phyloP scores from a whole-genome alignment of 1,139 yeast genomes.

The Zygosaccharomyces pseudobailii region DNA sequence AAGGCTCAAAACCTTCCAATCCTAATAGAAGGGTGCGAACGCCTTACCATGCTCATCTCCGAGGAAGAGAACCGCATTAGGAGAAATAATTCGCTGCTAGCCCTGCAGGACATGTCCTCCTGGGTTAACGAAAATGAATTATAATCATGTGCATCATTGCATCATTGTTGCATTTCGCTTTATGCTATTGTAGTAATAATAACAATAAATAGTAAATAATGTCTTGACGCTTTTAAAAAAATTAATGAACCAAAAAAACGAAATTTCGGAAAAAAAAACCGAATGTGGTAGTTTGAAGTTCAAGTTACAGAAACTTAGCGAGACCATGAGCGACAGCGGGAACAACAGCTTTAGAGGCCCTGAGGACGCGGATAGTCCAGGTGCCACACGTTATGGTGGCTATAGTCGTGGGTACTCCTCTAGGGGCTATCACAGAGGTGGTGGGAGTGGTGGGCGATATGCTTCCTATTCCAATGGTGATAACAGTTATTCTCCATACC shows the following conservation, averaged over 20 bases:
- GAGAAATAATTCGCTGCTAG: conserved; percentile 47
- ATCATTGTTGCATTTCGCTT: not conserved
- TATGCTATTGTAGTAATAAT: not conserved
- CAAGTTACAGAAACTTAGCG: no score
- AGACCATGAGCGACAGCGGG: conserved; percentile 2
- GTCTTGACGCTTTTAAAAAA: not conserved
- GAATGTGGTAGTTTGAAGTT: no score
- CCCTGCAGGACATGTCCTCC: conserved; percentile 50
- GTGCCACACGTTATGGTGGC: conserved; percentile 5
- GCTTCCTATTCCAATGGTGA: conserved; percentile 5
- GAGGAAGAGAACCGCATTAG: conserved; percentile 61
- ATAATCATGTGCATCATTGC: not conserved
- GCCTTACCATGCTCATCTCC: conserved; percentile 53
- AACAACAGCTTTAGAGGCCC: conserved; percentile 1
- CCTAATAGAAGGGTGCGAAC: conserved; percentile 73
- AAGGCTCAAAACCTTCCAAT: conserved; percentile 49
- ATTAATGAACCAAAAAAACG: not conserved
- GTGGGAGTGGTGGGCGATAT: conserved; percentile 6
- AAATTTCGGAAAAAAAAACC: not conserved
- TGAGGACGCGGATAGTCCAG: conserved; percentile 2
- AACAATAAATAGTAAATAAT: not conserved
- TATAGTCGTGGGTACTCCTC: conserved; percentile 9
- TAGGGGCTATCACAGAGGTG: conserved; percentile 8
- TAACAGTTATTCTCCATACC: conserved; percentile 4
- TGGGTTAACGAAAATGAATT: conserved; percentile 51